A percentile compares a stretch with the other conserved stretches of the same genome.
Conservation (phyloP, 441 rosid species). For the Mallotus japonicus region DNA sequence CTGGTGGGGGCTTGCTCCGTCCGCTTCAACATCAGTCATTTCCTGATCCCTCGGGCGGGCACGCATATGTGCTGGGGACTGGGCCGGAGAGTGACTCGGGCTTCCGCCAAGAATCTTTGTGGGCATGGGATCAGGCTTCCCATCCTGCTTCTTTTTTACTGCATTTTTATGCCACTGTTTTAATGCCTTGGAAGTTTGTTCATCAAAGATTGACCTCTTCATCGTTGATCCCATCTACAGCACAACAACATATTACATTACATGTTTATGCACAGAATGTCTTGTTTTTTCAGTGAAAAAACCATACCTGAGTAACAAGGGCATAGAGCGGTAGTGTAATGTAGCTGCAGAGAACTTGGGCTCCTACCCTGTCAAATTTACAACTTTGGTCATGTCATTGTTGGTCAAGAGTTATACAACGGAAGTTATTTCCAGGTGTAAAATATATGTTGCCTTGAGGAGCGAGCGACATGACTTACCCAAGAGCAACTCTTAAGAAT, state of each 20-base stretch:
- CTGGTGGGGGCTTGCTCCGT: conserved; percentile 16
- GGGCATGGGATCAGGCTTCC: conserved; percentile 25
- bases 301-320: conserved; percentile 85
- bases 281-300: neutral
- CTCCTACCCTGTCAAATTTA: conserved; percentile 52
- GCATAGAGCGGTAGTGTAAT: conserved; percentile 96
- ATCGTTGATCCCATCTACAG: conserved; percentile 94
- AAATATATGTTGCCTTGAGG: too few species aligned
- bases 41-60: conserved; percentile 19
- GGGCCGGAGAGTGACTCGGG: conserved; percentile 24
- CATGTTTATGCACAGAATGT: too few species aligned
- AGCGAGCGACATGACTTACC: conserved; percentile 44
- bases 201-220: conserved; percentile 92
- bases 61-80: conserved; percentile 6
- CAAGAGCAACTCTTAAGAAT: conserved; percentile 49
- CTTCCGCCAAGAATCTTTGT: conserved; percentile 29
- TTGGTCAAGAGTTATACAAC: neutral
- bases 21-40: conserved; percentile 33
- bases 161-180: conserved; percentile 83
- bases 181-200: conserved; percentile 80
- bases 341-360: conserved; percentile 85
- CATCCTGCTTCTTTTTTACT: conserved; percentile 45
- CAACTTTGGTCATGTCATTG: neutral
- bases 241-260: neutral
- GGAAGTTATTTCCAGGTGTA: too few species aligned